Percentiles rank a stretch among this genome's conserved stretches.
Evolutionary conservation across 2,329 filamentous ascomycete species (phyloP).

Genomic region (Sclerotinia minor): DNA sequence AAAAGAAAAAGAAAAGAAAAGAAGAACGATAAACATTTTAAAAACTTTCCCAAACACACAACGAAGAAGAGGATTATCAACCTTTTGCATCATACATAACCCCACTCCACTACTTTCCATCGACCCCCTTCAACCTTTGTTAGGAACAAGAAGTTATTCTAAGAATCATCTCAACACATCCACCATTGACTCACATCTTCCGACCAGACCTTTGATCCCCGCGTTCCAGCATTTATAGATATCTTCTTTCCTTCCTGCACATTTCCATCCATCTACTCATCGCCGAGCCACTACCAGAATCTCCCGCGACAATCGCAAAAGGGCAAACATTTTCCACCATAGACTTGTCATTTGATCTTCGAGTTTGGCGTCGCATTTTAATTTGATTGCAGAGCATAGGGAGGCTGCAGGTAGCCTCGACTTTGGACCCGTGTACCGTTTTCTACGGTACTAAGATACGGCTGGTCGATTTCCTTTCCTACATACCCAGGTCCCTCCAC

Average conservation of each 20-base stretch:
- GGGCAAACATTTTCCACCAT: slow-evolving; percentile 13
- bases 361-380: slow-evolving; percentile 27
- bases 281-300: slow-evolving; percentile 32
- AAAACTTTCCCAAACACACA: slow-evolving; percentile 9
- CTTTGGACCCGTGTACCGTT: slow-evolving; percentile 20
- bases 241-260: slow-evolving; percentile 26
- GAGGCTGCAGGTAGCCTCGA: slow-evolving; percentile 41
- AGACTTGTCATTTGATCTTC: slow-evolving; percentile 20
- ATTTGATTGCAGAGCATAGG: slow-evolving; percentile 32
- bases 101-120: slow-evolving; percentile 8
- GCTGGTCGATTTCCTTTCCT: not conserved
- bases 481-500: not conserved
- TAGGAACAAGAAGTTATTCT: slow-evolving; percentile 32
- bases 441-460: slow-evolving; percentile 6
- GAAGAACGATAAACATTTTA: not conserved
- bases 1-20: not conserved
- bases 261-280: slow-evolving; percentile 26
- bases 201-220: slow-evolving; percentile 29
- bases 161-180: slow-evolving; percentile 33
- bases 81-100: slow-evolving; percentile 18
- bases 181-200: slow-evolving; percentile 31
- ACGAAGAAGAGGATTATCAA: slow-evolving; percentile 1
- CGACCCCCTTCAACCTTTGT: slow-evolving; percentile 35
- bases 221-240: slow-evolving; percentile 30
- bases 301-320: slow-evolving; percentile 27